Evolutionary conservation across 176 grass and related monocot genomes (phyloP), one percentile per base, ranked within the genome.

Genomic region (Puccinellia tenuiflora): DNA sequence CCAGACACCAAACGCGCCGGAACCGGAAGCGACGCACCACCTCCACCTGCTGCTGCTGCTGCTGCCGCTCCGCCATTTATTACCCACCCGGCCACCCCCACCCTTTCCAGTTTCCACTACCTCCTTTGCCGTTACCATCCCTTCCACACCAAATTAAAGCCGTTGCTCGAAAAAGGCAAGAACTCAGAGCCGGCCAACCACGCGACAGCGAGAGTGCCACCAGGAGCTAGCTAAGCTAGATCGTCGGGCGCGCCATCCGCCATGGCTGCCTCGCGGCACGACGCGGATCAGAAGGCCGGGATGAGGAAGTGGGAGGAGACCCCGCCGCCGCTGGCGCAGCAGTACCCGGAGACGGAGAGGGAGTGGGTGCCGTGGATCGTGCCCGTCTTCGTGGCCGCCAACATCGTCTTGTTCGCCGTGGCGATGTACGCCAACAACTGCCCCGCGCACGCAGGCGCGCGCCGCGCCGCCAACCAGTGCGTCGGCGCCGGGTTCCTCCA

Each of bases 351-450:
- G 65, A 39, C 57, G 69, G 83, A 90, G 83, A 78, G 93, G 76
- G 92, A 95, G 73, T 95, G 93, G 92, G 94, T 86, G 53, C 87
- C 96, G 54, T 95, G 93, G 93, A 35, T 91, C 51, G 93, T 98
- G 31, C 96, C 91, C 38, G 48, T 86, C 79, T 50, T 93, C 55
- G 91, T 92, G 22, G 85, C 85, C 34, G 92, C 84, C 73, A 96
- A 98, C 80, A 26, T 95, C 76, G 85, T 75, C 24, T 46, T 98
- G 63, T 93, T 98, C 87, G 85, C 83, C 25, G 93, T 83, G 53
- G 89, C 60, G 0, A 98, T 98, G 96, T 98, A 95, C 91, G 85
- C 90, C 74, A 98, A 98, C 90, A 90, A 98, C 83, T 98, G 96
- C 81, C 96, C 96, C 53, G 79, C 74, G 29, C 92, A 90, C 85